A percentile compares a stretch with the other conserved stretches of the same genome.
Evolutionary conservation across 768 basidiomycete genomes (phyloP).

Genomic region (Kwoniella shandongensis): DNA sequence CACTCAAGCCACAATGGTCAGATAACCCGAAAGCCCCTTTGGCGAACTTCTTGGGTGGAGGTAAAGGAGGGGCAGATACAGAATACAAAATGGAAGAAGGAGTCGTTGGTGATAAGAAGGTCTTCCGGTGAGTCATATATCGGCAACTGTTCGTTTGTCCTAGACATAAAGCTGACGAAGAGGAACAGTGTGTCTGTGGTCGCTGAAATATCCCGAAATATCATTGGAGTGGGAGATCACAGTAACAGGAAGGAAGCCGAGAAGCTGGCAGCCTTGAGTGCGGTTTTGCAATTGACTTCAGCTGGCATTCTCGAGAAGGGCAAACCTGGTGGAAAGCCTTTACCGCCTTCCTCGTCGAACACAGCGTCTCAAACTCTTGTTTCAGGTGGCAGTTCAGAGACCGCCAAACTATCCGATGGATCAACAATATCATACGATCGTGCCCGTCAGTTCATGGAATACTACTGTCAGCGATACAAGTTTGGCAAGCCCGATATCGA

Average conservation of each 20-base stretch:
- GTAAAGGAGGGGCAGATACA: conserved; percentile 33
- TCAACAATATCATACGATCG: conserved; percentile 66
- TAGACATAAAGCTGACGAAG: not conserved
- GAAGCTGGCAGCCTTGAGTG: conserved; percentile 72
- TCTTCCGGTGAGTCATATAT: conserved; percentile 58
- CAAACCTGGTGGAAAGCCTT: conserved; percentile 17
- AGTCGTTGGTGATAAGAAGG: conserved; percentile 40
- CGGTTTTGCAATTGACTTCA: conserved; percentile 67
- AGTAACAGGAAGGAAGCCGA: conserved; percentile 65
- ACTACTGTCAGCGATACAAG: conserved; percentile 77
- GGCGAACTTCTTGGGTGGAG: conserved; percentile 55
- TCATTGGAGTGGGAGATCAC: conserved; percentile 67
- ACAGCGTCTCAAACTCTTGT: conserved; percentile 5
- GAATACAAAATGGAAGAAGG: conserved; percentile 49
- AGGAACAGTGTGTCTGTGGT: conserved; percentile 49
- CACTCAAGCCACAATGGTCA: conserved; percentile 46
- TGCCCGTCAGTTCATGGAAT: conserved; percentile 90
- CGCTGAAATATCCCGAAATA: conserved; percentile 35
- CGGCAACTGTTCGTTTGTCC: conserved; percentile 9
- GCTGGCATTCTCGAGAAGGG: conserved; percentile 56
- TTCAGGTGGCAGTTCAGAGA: conserved; percentile 24
- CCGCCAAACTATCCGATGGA: conserved; percentile 63
- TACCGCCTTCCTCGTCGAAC: not conserved
- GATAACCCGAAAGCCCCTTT: conserved; percentile 62
- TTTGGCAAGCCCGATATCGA: conserved; percentile 73